Conservation (phyloP, 2,329 filamentous ascomycete genomes). For the Dactylellina haptotyla region DNA sequence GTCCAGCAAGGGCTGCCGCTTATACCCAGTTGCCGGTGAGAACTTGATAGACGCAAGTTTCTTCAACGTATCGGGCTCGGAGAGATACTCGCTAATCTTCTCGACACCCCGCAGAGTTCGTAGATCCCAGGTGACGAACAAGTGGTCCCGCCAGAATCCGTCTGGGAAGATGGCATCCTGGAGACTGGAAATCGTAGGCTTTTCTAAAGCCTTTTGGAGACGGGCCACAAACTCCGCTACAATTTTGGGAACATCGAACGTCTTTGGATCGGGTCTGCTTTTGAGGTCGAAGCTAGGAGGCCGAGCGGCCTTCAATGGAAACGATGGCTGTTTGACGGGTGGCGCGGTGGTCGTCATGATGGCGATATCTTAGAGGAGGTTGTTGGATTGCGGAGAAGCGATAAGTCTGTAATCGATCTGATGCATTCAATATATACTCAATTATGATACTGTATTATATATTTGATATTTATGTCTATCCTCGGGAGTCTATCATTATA, state of each 20-base stretch:
- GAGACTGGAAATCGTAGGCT: slow-evolving; percentile 21
- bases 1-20: slow-evolving; percentile 28
- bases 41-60: slow-evolving; percentile 29
- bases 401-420: too few relatives aligned
- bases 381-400: too few relatives aligned
- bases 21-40: slow-evolving; percentile 12
- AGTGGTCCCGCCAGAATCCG: slow-evolving; percentile 70
- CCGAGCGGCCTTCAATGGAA: slow-evolving; percentile 22
- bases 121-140: slow-evolving; percentile 69
- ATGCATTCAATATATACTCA: too few relatives aligned
- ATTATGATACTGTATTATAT: too few relatives aligned
- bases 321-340: slow-evolving; percentile 21
- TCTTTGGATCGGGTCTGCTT: slow-evolving; percentile 14
- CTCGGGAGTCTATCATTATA: too few relatives aligned
- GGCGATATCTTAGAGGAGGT: too few relatives aligned
- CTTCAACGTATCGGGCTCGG: neutral
- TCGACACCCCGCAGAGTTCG: slow-evolving; percentile 65
- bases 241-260: slow-evolving; percentile 25
- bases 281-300: slow-evolving; percentile 32
- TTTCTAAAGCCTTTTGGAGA: slow-evolving; percentile 28
- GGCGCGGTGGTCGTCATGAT: too few relatives aligned
- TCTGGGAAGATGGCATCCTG: slow-evolving; percentile 55
- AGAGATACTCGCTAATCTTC: slow-evolving; percentile 59
- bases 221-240: slow-evolving; percentile 32
- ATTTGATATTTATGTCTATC: too few relatives aligned